Conservation (phyloP, 768 basidiomycete species). For the Leucocoprinus birnbaumii region DNA sequence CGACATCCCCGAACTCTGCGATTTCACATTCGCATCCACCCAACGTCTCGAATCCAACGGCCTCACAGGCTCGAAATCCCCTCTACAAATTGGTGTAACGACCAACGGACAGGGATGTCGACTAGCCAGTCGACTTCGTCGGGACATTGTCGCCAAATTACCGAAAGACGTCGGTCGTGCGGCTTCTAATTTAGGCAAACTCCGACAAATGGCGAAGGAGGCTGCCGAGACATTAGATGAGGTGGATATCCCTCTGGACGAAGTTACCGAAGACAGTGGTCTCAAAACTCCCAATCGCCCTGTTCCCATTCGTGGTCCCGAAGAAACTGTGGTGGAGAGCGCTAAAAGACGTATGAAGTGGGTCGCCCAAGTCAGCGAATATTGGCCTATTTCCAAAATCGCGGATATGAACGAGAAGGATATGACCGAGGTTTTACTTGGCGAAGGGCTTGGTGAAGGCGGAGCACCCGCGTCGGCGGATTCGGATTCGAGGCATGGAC, state of each 20-base stretch:
- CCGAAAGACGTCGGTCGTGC: constrained; percentile 74
- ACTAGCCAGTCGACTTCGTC: constrained; percentile 70
- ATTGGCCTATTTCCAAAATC: constrained; percentile 84
- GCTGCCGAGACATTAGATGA: constrained; percentile 19
- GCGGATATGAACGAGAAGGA: constrained; percentile 65
- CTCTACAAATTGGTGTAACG: constrained; percentile 78
- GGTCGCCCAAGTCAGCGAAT: constrained; percentile 95
- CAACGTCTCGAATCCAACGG: constrained; percentile 77
- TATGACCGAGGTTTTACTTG: constrained; percentile 62
- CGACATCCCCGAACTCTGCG: constrained; percentile 83
- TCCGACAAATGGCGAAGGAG: constrained; percentile 55
- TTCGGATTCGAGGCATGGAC: constrained; percentile 30
- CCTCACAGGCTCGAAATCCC: constrained; percentile 37
- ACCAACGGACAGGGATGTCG: constrained; percentile 93
- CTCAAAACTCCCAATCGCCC: constrained; percentile 67
- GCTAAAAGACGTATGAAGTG: constrained; percentile 78
- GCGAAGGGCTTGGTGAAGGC: constrained; percentile 20
- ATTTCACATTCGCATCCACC: constrained; percentile 84
- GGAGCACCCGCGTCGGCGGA: constrained; percentile 7
- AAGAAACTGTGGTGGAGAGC: constrained; percentile 41
- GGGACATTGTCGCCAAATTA: constrained; percentile 78
- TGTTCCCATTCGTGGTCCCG: constrained; percentile 45
- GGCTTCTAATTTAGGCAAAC: constrained; percentile 65
- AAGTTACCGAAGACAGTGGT: constrained; percentile 50
- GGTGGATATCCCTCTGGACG: constrained; percentile 33